Conservation (phyloP, 305 asterid genomes). For the Striga hermonthica region DNA sequence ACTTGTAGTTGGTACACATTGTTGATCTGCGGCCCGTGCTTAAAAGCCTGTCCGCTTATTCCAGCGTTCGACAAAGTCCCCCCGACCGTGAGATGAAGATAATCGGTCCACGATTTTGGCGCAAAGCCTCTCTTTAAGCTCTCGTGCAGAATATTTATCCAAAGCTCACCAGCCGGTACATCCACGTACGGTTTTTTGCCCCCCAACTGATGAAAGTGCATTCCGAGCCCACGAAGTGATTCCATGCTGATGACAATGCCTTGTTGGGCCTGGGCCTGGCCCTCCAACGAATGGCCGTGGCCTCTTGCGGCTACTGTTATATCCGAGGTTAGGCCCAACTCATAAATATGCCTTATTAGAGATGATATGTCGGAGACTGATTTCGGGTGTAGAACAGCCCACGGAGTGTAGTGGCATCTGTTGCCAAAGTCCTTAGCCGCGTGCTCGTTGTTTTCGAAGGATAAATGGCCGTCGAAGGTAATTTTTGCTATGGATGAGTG, state of each 20-base stretch:
- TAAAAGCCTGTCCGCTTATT: constrained; percentile 91
- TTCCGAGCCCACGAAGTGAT: constrained; percentile 45
- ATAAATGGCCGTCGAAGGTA: constrained; percentile 55
- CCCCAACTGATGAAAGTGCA: constrained; percentile 39
- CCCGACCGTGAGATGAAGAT: constrained; percentile 89
- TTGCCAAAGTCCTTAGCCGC: constrained; percentile 84
- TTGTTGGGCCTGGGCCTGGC: constrained; percentile 75
- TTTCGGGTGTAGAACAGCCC: constrained; percentile 68
- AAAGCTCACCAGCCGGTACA: constrained; percentile 80
- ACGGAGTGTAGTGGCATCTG: constrained; percentile 54
- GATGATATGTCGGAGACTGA: constrained; percentile 69
- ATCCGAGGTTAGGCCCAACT: constrained; percentile 49
- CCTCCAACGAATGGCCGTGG: constrained; percentile 76
- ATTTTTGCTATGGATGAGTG: constrained; percentile 42
- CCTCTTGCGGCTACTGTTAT: constrained; percentile 84
- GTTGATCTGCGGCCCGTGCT: constrained; percentile 87
- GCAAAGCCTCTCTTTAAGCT: constrained; percentile 72
- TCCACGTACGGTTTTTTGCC: constrained; percentile 68
- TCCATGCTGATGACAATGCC: constrained; percentile 76
- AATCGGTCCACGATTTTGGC: constrained; percentile 95
- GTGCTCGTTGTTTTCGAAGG: constrained; percentile 43
- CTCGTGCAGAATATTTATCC: constrained; percentile 82
- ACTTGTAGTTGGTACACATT: constrained; percentile 83
- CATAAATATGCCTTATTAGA: constrained; percentile 41
- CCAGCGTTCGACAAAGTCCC: constrained; percentile 96